These are phyloP conservation scores for Tricholoma saponaceum DNA, from an alignment of 768 basidiomycete species.

Conservation along the genomic window DNA sequence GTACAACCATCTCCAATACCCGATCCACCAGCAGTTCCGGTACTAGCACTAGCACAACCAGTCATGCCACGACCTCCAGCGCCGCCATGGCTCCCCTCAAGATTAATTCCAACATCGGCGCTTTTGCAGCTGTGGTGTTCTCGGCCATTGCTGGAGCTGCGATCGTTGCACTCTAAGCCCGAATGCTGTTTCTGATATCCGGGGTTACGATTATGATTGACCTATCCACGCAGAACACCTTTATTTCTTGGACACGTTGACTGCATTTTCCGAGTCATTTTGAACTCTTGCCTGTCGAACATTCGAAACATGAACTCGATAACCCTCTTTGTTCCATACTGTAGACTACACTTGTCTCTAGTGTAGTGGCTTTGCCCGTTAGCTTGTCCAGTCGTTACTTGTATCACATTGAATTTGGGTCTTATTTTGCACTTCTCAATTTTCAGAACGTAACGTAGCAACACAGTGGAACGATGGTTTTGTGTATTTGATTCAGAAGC, in stretches of 20 bases:
- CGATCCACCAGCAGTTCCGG: slow-evolving; percentile 5
- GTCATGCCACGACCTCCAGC: slow-evolving; percentile 18
- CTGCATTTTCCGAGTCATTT: background rate
- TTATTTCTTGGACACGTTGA: background rate
- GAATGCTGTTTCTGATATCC: background rate
- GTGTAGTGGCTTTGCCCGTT: slow-evolving; percentile 21
- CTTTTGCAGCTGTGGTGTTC: slow-evolving; percentile 31
- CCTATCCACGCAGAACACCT: background rate
- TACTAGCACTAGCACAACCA: slow-evolving; percentile 6
- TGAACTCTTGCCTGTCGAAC: background rate
- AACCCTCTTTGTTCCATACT: background rate
- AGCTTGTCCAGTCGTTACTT: slow-evolving; percentile 23
- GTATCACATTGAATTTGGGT: slow-evolving; percentile 3
- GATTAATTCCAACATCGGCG: slow-evolving; percentile 26
- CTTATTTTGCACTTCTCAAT: no score
- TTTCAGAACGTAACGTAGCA: no score
- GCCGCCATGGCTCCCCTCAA: slow-evolving; percentile 30
- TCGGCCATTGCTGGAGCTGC: slow-evolving; percentile 48
- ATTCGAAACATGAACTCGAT: background rate
- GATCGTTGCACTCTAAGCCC: slow-evolving; percentile 39
- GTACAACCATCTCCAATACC: slow-evolving; percentile 10
- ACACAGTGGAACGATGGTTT: no score
- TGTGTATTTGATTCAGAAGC: no score
- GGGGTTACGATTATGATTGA: background rate
- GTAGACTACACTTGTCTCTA: slow-evolving; percentile 8